These are phyloP conservation scores for Mallotus nudiflorus DNA, from an alignment of 345 rosid species.

Conservation along the genomic window DNA sequence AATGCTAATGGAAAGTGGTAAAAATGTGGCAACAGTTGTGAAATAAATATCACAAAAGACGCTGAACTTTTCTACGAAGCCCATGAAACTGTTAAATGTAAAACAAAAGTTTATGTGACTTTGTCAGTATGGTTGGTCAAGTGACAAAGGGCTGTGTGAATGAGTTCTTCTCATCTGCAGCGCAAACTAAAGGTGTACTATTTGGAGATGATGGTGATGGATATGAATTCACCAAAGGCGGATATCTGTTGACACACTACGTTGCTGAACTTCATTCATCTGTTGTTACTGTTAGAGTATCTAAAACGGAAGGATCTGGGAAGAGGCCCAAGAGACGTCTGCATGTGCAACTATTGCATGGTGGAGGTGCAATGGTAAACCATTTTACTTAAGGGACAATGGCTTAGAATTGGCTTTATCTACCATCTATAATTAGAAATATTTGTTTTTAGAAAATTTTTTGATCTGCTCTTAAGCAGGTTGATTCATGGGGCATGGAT, in stretches of 20 bases:
- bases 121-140: not conserved
- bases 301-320: conserved; percentile 73
- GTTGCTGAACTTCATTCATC: conserved; percentile 61
- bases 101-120: no score
- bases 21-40: no score
- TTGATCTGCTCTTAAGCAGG: conserved; percentile 41
- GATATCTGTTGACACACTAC: conserved; percentile 62
- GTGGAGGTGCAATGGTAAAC: conserved; percentile 77
- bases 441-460: no score
- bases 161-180: conserved; percentile 34
- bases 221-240: conserved; percentile 65
- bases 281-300: conserved; percentile 57
- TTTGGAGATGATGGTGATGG: conserved; percentile 95
- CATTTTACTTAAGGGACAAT: conserved; percentile 1
- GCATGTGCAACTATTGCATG: conserved; percentile 65
- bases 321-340: conserved; percentile 75
- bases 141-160: not conserved
- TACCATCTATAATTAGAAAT: not conserved
- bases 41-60: no score
- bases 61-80: no score
- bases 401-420: not conserved
- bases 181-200: conserved; percentile 68
- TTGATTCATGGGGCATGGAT: conserved; percentile 82
- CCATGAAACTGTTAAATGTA: no score
- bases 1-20: no score